These are phyloP conservation scores for Flaveria floridana DNA, from an alignment of 140 eudicot genomes.

Conservation along the genomic window DNA sequence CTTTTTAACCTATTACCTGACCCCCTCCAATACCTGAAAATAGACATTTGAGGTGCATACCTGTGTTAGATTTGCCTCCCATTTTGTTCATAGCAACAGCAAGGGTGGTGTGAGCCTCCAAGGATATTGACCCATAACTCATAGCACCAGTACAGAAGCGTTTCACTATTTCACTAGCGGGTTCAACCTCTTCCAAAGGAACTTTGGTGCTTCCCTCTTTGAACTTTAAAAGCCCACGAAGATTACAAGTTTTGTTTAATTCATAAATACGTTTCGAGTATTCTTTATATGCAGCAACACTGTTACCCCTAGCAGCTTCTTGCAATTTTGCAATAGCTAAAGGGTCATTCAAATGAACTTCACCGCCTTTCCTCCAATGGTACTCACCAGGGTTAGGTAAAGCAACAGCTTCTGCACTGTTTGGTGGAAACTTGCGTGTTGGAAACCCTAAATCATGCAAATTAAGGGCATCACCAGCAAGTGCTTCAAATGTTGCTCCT, in stretches of 20 bases:
- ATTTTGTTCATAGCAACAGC: conserved; percentile 96
- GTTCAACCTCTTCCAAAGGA: conserved; percentile 91
- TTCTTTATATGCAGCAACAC: conserved; percentile 93
- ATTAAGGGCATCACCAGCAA: conserved; percentile 74
- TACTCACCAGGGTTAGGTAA: conserved; percentile 94
- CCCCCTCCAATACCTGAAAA: not conserved
- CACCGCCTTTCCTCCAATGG: conserved; percentile 98
- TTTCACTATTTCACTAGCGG: conserved; percentile 96
- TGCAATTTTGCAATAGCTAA: conserved; percentile 91
- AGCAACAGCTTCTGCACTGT: conserved; percentile 91
- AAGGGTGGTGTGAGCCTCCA: conserved; percentile 94
- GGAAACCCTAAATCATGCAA: conserved; percentile 90
- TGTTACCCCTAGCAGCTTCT: conserved; percentile 89
- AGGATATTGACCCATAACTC: conserved; percentile 97
- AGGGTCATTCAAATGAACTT: conserved; percentile 88
- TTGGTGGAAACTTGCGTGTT: conserved; percentile 56
- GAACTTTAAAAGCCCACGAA: conserved; percentile 87
- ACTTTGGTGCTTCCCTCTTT: conserved; percentile 61
- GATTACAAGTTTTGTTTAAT: conserved; percentile 71
- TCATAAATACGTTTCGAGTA: conserved; percentile 89
- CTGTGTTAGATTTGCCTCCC: conserved; percentile 98
- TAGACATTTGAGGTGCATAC: conserved; percentile 37
- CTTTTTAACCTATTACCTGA: not conserved
- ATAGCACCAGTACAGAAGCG: conserved; percentile 97
- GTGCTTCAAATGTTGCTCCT: conserved; percentile 95